Base-by-base conservation (phyloP, 768 basidiomycete species). In the Mycena galopus region DNA sequence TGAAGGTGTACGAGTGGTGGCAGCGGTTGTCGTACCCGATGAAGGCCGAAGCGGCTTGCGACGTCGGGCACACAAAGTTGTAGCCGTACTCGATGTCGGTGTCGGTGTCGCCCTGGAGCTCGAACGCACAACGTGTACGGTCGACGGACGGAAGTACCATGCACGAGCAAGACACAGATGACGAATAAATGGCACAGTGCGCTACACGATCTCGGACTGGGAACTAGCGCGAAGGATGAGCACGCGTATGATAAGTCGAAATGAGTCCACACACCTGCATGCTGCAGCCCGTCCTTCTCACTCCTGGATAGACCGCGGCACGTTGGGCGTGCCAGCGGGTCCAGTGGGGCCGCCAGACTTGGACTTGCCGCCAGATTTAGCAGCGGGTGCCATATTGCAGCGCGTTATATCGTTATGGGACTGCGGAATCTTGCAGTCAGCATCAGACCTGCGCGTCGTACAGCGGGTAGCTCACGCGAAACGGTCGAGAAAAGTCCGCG, bases 211-310 rank as follows among this genome's bases (percentile, higher is more conserved):
- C n/a, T n/a, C n/a, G n/a, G 55, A 98, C 97, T 42, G 96, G 96
- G 82, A 98, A 98, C 96, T 96, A 77, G n/a, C n/a, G 9, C 60
- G 2, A 68, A 42, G 14, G 39, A 23, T 14, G 27, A 9, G 32
- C 16, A 55, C 37, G 32, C 33, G 57, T 23, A 12, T 35, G n/a
- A n/a, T n/a, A n/a, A n/a, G n/a, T n/a, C n/a, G n/a, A n/a, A n/a
- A n/a, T n/a, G n/a, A n/a, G n/a, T n/a, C 27, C 33, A 75, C 83
- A 60, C 62, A 95, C 96, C 89, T 96, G 95, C n/a, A n/a, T n/a
- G n/a, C n/a, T n/a, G n/a, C 4, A 98, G 85, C 4, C 96, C 96
- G 29, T 96, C 96, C 78, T 92, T 95, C 79, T 92, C 90, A 80
- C 94, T 96, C 74, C 93, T 91, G 89, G 68, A 91, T 84, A 9